These are phyloP conservation scores for Ustulina deusta DNA, from an alignment of 2,329 filamentous ascomycete genomes.

Conservation along the genomic window DNA sequence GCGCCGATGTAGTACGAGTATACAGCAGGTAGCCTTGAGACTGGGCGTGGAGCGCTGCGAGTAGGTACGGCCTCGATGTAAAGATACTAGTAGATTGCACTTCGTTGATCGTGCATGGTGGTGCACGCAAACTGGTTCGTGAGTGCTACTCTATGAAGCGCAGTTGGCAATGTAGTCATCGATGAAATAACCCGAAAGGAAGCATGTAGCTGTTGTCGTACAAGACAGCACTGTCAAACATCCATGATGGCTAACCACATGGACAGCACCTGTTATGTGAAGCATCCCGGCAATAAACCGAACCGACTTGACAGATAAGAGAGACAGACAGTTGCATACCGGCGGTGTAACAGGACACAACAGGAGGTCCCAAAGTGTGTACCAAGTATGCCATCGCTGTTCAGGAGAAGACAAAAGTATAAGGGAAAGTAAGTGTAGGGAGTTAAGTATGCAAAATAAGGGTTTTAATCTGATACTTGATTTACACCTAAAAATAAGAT, in stretches of 20 bases:
- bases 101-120: too few species aligned
- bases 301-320: background rate
- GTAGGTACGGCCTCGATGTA: background rate
- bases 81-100: too few species aligned
- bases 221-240: background rate
- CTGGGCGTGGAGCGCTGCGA: background rate
- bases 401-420: too few species aligned
- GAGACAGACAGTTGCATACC: background rate
- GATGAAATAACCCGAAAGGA: background rate
- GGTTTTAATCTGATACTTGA: too few species aligned
- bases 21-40: background rate
- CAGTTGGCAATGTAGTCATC: background rate
- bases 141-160: background rate
- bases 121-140: too few species aligned
- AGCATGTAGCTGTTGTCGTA: background rate
- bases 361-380: background rate
- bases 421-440: too few species aligned
- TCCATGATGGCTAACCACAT: slow-evolving; percentile 10
- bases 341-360: slow-evolving; percentile 3
- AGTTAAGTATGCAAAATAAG: too few species aligned
- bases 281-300: slow-evolving; percentile 5
- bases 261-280: background rate
- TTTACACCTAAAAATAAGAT: too few species aligned
- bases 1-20: background rate
- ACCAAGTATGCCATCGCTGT: background rate